A percentile compares a stretch with the other conserved stretches of the same genome.
These are phyloP conservation scores for Polyporus arcularius DNA, from an alignment of 768 basidiomycete species.

Conservation along the genomic window DNA sequence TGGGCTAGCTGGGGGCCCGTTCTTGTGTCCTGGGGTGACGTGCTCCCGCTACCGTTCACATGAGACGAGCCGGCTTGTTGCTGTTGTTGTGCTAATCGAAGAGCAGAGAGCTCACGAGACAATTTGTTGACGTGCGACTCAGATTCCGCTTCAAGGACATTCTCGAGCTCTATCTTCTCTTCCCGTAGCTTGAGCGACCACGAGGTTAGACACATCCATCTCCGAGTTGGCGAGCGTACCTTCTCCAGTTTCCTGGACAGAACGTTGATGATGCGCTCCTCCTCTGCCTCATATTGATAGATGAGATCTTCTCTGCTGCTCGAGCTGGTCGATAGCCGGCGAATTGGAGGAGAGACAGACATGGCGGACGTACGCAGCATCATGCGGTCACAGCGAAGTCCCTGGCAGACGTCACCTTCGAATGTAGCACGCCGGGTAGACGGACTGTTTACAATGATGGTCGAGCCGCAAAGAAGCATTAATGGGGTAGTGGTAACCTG, in stretches of 20 bases:
- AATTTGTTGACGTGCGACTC: conserved; percentile 82
- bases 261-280: conserved; percentile 84
- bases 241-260: conserved; percentile 83
- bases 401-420: no score
- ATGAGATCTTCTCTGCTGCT: conserved; percentile 73
- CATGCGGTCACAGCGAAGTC: background rate
- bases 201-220: conserved; percentile 1
- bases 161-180: conserved; percentile 84
- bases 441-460: no score
- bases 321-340: conserved; percentile 53
- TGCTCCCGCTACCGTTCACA: conserved; percentile 28
- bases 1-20: conserved; percentile 7
- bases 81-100: conserved; percentile 57
- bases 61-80: conserved; percentile 46
- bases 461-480: conserved; percentile 20
- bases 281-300: conserved; percentile 88
- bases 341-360: conserved; percentile 57
- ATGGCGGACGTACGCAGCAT: conserved; percentile 19
- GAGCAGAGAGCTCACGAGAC: conserved; percentile 65
- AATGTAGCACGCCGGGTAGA: no score
- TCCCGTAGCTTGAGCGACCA: conserved; percentile 61
- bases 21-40: conserved; percentile 23
- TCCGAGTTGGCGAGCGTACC: conserved; percentile 41
- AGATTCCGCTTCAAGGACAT: conserved; percentile 81
- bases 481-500: conserved; percentile 40